Evolutionary conservation across 23 red algal genomes (phyloP), one percentile per base, ranked within the genome.

Genomic region (Gracilariopsis chorda): DNA sequence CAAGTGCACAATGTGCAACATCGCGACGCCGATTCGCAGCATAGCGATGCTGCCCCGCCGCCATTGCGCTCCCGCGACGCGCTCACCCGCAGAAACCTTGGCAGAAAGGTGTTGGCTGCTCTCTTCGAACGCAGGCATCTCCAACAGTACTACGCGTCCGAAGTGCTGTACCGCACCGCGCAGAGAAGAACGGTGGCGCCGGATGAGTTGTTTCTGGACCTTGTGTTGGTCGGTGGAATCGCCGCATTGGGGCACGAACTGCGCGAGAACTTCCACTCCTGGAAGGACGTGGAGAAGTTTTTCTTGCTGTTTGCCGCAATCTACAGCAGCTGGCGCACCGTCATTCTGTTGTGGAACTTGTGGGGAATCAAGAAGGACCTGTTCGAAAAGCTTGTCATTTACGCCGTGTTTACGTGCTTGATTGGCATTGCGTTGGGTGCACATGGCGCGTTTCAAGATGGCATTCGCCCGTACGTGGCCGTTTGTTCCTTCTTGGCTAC

Each of bases 211-310:
- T 86, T 86, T 46, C 56, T 94, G 32, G 91, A 94, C 53, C 47
- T 94, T 24, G 80, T 94, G 23, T 35, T 94, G 23, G 80, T 94
- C 48, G 91, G 79, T 3, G 72, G 79, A 40, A 80, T 94, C 33
- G 63, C 91, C 7, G 91, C 68, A 5, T 45, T 94, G 23, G 91
- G 79, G 23, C 80, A 94, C 48, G 91, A 94, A 25, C 64, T 94
- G 65, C 42, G 91, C 11, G 65, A 86, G 48, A 79, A 42, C 43
- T 86, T 94, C 41, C 25, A 36, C 40, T 73, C 70, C 4, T 94
- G 91, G 91, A 28, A 44, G 8, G 69, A 79, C 46, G 77, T 94
- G 21, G 91, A 94, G 67, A 94, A 94, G 48, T 94, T 94, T 55
- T 57, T 94, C 43, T 53, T 94, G 16, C 41, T 94, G 29, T 94